Percentiles rank a stretch among this genome's conserved stretches.
These are phyloP conservation scores for Penicillium manginii DNA, from an alignment of 495 filamentous ascomycete species.

Conservation along the genomic window DNA sequence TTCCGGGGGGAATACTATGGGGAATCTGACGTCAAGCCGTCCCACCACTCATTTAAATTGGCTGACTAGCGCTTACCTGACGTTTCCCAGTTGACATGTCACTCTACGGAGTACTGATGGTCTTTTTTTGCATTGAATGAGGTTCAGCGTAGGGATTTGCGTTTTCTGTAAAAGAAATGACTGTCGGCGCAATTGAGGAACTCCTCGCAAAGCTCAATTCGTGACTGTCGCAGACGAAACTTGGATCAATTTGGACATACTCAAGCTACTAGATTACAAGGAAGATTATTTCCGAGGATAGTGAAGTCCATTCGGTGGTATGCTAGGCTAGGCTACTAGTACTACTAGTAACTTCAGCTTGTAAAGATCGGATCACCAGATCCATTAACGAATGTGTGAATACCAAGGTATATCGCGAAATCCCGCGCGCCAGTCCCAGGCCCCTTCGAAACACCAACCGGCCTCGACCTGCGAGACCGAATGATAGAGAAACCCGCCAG, in stretches of 20 bases:
- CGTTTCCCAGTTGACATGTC: no score
- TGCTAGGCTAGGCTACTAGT: constrained; percentile 11
- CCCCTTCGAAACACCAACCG: background rate
- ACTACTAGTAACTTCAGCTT: no score
- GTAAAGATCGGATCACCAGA: constrained; percentile 6
- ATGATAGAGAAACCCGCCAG: background rate
- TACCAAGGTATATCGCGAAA: background rate
- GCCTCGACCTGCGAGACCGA: constrained; percentile 1
- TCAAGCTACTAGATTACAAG: background rate
- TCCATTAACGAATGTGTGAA: constrained; percentile 16
- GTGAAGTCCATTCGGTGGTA: constrained; percentile 28
- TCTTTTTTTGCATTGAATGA: no score
- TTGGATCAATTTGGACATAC: no score
- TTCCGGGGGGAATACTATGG: background rate
- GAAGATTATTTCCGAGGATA: constrained; percentile 18
- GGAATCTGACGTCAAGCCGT: constrained; percentile 17
- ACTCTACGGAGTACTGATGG: no score
- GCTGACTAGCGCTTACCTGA: no score
- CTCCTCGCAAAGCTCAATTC: no score
- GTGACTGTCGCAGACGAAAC: constrained; percentile 14
- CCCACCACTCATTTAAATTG: constrained; percentile 18
- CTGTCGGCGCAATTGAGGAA: no score
- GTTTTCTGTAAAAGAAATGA: no score
- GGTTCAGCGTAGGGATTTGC: no score
- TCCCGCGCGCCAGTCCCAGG: background rate